These are phyloP conservation scores for Striga asiatica DNA, from an alignment of 257 asterid genomes.

Conservation along the genomic window DNA sequence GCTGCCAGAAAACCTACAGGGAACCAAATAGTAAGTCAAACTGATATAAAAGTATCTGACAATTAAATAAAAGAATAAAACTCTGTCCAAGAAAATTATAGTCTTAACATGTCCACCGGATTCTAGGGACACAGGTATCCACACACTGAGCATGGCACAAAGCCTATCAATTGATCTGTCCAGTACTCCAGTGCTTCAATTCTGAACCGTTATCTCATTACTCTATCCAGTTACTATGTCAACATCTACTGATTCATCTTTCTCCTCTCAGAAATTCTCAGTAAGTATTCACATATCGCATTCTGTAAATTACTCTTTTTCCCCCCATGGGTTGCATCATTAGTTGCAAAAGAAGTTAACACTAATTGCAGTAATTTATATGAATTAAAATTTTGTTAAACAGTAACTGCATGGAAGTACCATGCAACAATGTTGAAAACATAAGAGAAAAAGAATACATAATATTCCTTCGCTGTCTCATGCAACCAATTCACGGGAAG, in stretches of 20 bases:
- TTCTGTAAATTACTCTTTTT: slow-evolving; percentile 1
- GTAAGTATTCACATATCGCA: neutral
- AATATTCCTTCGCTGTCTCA: too few relatives aligned
- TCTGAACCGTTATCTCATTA: slow-evolving; percentile 1
- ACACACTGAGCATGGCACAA: slow-evolving; percentile 6
- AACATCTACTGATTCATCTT: neutral
- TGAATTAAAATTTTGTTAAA: too few relatives aligned
- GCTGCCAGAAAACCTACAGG: slow-evolving; percentile 86
- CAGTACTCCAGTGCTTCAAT: slow-evolving; percentile 9
- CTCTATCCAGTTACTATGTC: slow-evolving; percentile 7
- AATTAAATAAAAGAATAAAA: slow-evolving; percentile 2
- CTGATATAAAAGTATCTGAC: slow-evolving; percentile 4
- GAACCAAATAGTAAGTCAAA: slow-evolving; percentile 8
- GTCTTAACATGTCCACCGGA: slow-evolving; percentile 15
- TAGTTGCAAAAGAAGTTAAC: neutral
- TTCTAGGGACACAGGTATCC: slow-evolving; percentile 2
- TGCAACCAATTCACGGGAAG: too few relatives aligned
- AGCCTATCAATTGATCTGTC: slow-evolving; percentile 1
- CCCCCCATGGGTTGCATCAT: slow-evolving; percentile 1
- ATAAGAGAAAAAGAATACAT: too few relatives aligned
- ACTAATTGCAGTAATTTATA: neutral
- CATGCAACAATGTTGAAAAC: too few relatives aligned
- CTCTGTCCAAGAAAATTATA: slow-evolving; percentile 1
- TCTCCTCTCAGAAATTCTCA: neutral
- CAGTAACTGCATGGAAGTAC: too few relatives aligned